Conservation (phyloP, 2,329 filamentous ascomycete species). For the Phialophora macrospora region DNA sequence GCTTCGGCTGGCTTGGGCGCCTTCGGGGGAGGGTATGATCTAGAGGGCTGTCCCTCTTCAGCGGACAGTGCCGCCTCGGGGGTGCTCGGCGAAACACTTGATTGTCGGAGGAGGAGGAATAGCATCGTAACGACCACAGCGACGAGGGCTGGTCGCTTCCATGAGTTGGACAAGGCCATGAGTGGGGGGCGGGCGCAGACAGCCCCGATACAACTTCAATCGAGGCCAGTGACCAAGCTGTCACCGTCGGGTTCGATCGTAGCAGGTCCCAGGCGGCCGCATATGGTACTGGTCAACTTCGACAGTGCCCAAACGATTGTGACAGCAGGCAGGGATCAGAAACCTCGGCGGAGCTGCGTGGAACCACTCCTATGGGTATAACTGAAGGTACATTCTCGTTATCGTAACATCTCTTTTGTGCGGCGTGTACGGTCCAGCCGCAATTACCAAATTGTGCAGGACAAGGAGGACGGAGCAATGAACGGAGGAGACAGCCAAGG, state of each 20-base stretch:
- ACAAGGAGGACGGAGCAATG: neutral
- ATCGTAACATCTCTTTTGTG: conserved; percentile 14
- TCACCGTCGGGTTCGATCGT: neutral
- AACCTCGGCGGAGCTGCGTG: neutral
- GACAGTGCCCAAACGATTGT: neutral
- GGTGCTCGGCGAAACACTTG: conserved; percentile 60
- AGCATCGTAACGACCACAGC: conserved; percentile 71
- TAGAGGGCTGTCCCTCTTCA: conserved; percentile 41
- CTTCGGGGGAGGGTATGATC: conserved; percentile 40
- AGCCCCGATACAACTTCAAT: neutral
- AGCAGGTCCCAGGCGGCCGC: neutral
- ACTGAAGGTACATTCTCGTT: conserved; percentile 5
- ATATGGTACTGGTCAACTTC: conserved; percentile 1
- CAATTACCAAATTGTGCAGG: conserved; percentile 1
- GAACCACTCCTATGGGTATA: conserved; percentile 1
- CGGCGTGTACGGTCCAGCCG: conserved; percentile 15
- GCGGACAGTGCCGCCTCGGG: conserved; percentile 38
- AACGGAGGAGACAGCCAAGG: neutral
- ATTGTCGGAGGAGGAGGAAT: conserved; percentile 70
- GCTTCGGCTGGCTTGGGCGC: conserved; percentile 51
- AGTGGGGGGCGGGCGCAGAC: neutral
- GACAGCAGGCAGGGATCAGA: conserved; percentile 6
- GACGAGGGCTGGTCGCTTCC: conserved; percentile 50
- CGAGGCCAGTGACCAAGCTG: neutral
- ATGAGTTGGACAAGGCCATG: conserved; percentile 18